These are phyloP conservation scores for Fusarium veterinarium DNA, from an alignment of 2,329 filamentous ascomycete genomes.

Conservation along the genomic window DNA sequence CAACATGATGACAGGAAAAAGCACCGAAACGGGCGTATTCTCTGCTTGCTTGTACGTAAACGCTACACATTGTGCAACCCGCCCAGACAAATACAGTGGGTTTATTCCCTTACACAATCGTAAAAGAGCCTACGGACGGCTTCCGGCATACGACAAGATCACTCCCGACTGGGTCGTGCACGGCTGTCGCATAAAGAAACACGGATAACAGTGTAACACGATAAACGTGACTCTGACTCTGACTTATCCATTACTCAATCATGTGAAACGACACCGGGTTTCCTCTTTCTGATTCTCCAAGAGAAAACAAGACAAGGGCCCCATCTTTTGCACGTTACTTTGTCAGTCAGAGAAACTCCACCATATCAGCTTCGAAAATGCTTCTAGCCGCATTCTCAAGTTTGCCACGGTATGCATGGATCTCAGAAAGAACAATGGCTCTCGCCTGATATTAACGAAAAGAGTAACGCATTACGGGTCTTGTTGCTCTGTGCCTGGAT, in stretches of 20 bases:
- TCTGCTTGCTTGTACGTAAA: slow-evolving; percentile 36
- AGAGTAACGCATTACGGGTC: slow-evolving; percentile 33
- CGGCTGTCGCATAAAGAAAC: slow-evolving; percentile 29
- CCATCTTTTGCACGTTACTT: slow-evolving; percentile 3
- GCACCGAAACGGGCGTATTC: slow-evolving; percentile 17
- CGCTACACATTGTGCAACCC: slow-evolving; percentile 14
- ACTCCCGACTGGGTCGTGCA: slow-evolving; percentile 30
- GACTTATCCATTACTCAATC: slow-evolving; percentile 24
- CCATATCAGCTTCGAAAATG: slow-evolving; percentile 32
- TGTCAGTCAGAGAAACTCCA: slow-evolving; percentile 20
- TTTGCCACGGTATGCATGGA: slow-evolving; percentile 40
- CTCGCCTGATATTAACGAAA: slow-evolving; percentile 30
- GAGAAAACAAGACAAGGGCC: slow-evolving; percentile 25
- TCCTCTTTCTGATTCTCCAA: slow-evolving; percentile 24
- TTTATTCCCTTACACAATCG: slow-evolving; percentile 6
- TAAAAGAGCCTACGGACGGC: not conserved
- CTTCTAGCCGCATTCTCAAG: slow-evolving; percentile 38
- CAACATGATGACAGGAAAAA: slow-evolving; percentile 9
- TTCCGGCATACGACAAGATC: slow-evolving; percentile 16
- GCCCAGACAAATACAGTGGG: slow-evolving; percentile 20
- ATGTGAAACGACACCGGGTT: slow-evolving; percentile 31
- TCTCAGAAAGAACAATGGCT: slow-evolving; percentile 9
- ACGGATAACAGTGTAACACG: slow-evolving; percentile 6
- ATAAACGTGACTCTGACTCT: slow-evolving; percentile 22
- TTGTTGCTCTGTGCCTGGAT: slow-evolving; percentile 27